Base-by-base conservation (phyloP, 2,329 filamentous ascomycete species). In the Colletotrichum destructivum region DNA sequence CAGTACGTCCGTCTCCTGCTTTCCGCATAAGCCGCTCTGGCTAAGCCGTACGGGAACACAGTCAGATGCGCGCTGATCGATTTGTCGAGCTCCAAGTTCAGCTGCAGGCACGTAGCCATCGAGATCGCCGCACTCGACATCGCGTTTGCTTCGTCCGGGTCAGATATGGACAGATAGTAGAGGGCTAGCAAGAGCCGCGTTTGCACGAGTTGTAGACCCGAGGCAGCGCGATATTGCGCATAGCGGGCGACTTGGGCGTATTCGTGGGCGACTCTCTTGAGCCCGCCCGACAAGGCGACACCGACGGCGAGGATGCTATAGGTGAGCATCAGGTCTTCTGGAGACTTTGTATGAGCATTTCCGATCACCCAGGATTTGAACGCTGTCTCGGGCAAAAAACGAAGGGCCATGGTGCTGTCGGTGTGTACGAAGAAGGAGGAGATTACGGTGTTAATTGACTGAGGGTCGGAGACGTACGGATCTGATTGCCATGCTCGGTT, bases 1-100 rank as follows among this genome's bases (percentile, higher is more conserved):
- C 92, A 95, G 76, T 94, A 92, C 0, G 91, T 94, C 67, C 93
- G 86, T 74, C 92, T 87, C 71, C 90, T 87, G 75, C 91, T 91
- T 80, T 95, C 93, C 31, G 88, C 86, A 75, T 91, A 88, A 40
- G 88, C 89, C 61, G 81, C 80, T 69, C 84, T 86, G 75, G 87
- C 88, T 74, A 93, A 84, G 23, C 86, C 88, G 76, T 89, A 91
- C 5, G 89, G 89, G 64, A 85, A 87, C 0, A 77, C 76, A n/a
- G 81, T 76, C 16, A 81, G 73, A 18, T 72, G 72, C 3, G 76
- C 81, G 61, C 87, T 86, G 2, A 81, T 79, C 6, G 81, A 86
- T 76, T 78, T 84, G 72, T 81, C 88, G 76, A 86, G 77, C 77
- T 94, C 93, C 13, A 90, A 83, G 74, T 93, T 92, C 65, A 93